These are phyloP conservation scores for Pythium insidiosum DNA, from an alignment of 352 stramenopile genomes.

Conservation along the genomic window DNA sequence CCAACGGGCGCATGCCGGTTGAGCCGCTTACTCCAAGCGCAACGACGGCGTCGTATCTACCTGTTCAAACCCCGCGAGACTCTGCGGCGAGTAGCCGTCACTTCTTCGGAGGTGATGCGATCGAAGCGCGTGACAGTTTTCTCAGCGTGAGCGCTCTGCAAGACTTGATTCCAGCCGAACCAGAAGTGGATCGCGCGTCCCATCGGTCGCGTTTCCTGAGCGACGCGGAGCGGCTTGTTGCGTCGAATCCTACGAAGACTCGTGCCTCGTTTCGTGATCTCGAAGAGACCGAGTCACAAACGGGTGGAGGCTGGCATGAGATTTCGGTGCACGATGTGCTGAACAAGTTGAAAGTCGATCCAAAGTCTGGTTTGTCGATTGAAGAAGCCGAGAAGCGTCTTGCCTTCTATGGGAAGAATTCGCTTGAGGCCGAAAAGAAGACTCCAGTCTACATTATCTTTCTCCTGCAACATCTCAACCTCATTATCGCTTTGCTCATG, in stretches of 20 bases:
- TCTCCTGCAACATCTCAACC: constrained; percentile 66
- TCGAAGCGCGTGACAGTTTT: neutral
- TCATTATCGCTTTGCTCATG: constrained; percentile 67
- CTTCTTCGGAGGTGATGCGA: constrained; percentile 9
- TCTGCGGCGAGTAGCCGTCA: constrained; percentile 16
- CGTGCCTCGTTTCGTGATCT: constrained; percentile 50
- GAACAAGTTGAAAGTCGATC: constrained; percentile 28
- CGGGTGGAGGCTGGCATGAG: constrained; percentile 57
- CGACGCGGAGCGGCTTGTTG: constrained; percentile 44
- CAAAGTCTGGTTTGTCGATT: constrained; percentile 23
- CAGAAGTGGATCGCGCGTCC: constrained; percentile 16
- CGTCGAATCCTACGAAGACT: constrained; percentile 32
- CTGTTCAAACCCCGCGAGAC: constrained; percentile 10
- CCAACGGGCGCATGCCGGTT: too few relatives aligned
- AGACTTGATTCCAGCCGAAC: neutral
- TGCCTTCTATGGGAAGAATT: constrained; percentile 31
- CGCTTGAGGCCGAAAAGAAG: constrained; percentile 47
- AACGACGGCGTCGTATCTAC: neutral
- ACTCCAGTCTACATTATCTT: constrained; percentile 51
- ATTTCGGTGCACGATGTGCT: constrained; percentile 32
- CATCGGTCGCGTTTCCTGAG: constrained; percentile 52
- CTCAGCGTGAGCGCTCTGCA: too few relatives aligned
- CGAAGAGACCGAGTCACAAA: constrained; percentile 27
- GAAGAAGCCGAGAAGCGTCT: constrained; percentile 28
- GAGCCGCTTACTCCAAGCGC: too few relatives aligned